Base-by-base conservation (phyloP, 164 flowering plant species). In the Euptelea pleiosperma region DNA sequence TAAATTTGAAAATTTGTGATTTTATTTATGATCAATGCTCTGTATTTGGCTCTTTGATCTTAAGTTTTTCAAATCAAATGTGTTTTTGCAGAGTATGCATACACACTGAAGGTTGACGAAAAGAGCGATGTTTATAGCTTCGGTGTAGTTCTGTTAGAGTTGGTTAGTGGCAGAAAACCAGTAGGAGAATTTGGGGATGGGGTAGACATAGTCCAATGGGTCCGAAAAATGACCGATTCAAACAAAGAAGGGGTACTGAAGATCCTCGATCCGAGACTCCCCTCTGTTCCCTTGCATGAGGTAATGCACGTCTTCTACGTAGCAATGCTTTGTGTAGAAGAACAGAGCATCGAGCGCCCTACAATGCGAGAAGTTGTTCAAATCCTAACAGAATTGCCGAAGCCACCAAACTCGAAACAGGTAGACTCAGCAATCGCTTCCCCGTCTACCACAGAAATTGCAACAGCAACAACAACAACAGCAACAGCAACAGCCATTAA, bases 101-200 rank as follows among this genome's bases (percentile, higher is more conserved):
- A 90, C 82, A 93, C 97, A 10, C 63, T 90, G 61, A 93, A 86
- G 77, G 97, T 93, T 0, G 98, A 93, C 29, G 96, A 93, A 77
- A 93, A 90, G 83, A 90, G 97, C 36, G 97, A 93, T 44, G 97
- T 90, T 1, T 90, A 93, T 74, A 90, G 96, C 79, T 93, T 87
- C 34, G 98, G 97, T 0, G 98, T 93, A 10, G 98, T 93, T 35
- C 83, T 93, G 1, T 60, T 93, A 37, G 97, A 91, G 66, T 82
- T 91, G 3, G 79, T 94, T 3, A 82, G 79, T 1, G 99, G 99
- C 1, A 60, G 88, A 42, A 94, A 87, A 58, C 99, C 99, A 7
- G 96, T 94, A 0, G 97, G 99, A 1, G 99, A 94, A 68, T 94
- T 94, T 36, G 99, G 99, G 0, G 99, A 94, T 49, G 99, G 99